These are phyloP conservation scores for Hericium alpestre DNA, from an alignment of 768 basidiomycete species.

Conservation along the genomic window DNA sequence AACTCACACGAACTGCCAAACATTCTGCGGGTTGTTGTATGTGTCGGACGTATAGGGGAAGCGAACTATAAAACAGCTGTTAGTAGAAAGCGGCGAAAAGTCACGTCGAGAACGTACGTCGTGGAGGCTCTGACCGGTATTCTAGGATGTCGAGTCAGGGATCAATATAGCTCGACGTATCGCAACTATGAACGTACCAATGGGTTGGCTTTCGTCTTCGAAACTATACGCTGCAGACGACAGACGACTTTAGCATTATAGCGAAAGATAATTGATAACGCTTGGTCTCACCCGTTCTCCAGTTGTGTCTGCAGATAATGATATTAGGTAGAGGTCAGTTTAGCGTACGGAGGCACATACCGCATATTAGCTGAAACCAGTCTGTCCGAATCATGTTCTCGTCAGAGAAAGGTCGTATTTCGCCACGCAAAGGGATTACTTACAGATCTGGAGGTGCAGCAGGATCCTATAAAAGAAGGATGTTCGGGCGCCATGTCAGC, in stretches of 20 bases:
- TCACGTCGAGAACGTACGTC: background rate
- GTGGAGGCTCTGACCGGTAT: slow-evolving; percentile 19
- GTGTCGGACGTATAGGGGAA: slow-evolving; percentile 9
- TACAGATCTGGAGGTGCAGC: slow-evolving; percentile 29
- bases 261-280: background rate
- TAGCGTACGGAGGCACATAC: background rate
- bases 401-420: slow-evolving; percentile 1
- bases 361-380: slow-evolving; percentile 33
- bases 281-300: background rate
- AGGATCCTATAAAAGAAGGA: slow-evolving; percentile 18
- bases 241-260: slow-evolving; percentile 5
- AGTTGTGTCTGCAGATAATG: background rate
- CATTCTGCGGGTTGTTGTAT: slow-evolving; percentile 9
- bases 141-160: slow-evolving; percentile 25
- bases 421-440: slow-evolving; percentile 8
- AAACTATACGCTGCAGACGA: slow-evolving; percentile 18
- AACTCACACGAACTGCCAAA: slow-evolving; percentile 10
- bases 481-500: background rate
- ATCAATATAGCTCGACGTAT: background rate
- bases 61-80: background rate
- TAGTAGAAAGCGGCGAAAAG: background rate
- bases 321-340: background rate
- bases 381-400: slow-evolving; percentile 5
- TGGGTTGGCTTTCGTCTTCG: slow-evolving; percentile 21
- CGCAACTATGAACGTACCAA: slow-evolving; percentile 1